A percentile compares a stretch with the other conserved stretches of the same genome.
phyloP scores from a whole-genome alignment of 1,284 basidiomycete genomes.

The Fistulina hepatica region DNA sequence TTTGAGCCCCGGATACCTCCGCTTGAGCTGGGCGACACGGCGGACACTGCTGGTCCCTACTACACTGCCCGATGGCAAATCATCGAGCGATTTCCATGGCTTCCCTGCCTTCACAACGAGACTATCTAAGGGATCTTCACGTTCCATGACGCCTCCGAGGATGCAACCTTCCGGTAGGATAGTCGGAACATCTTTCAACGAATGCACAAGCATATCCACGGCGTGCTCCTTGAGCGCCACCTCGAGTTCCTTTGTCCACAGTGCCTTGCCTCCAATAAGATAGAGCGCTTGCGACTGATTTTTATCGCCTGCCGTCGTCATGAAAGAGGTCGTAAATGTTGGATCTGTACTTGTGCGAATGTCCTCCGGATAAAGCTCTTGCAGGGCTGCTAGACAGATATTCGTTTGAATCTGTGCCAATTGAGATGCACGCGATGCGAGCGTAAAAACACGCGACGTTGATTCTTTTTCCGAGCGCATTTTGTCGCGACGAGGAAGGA shows the following conservation, averaged over 20 bases:
- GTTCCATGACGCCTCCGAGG: slow-evolving; percentile 76
- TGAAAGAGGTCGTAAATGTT: slow-evolving; percentile 67
- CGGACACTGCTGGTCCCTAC: slow-evolving; percentile 94
- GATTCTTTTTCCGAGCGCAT: slow-evolving; percentile 12
- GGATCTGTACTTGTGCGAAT: slow-evolving; percentile 32
- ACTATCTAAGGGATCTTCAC: slow-evolving; percentile 87
- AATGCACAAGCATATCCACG: slow-evolving; percentile 93
- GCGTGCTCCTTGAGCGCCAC: slow-evolving; percentile 60
- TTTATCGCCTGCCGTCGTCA: slow-evolving; percentile 87
- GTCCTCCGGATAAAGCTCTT: slow-evolving; percentile 26
- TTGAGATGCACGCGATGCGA: slow-evolving; percentile 80
- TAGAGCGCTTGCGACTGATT: slow-evolving; percentile 80
- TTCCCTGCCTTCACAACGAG: slow-evolving; percentile 79
- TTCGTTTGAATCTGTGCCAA: slow-evolving; percentile 85
- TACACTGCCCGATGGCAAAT: slow-evolving; percentile 81
- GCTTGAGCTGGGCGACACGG: slow-evolving; percentile 83
- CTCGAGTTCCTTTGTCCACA: slow-evolving; percentile 96
- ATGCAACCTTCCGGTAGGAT: slow-evolving; percentile 75
- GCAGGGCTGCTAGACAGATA: slow-evolving; percentile 51
- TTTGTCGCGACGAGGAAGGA: background rate
- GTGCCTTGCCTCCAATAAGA: slow-evolving; percentile 72
- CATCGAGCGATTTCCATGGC: slow-evolving; percentile 66
- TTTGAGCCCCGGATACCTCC: slow-evolving; percentile 67
- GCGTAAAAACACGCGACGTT: no score
- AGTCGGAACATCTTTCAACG: slow-evolving; percentile 92